Conservation (phyloP, 768 basidiomycete species). For the Mycena capillaripes region DNA sequence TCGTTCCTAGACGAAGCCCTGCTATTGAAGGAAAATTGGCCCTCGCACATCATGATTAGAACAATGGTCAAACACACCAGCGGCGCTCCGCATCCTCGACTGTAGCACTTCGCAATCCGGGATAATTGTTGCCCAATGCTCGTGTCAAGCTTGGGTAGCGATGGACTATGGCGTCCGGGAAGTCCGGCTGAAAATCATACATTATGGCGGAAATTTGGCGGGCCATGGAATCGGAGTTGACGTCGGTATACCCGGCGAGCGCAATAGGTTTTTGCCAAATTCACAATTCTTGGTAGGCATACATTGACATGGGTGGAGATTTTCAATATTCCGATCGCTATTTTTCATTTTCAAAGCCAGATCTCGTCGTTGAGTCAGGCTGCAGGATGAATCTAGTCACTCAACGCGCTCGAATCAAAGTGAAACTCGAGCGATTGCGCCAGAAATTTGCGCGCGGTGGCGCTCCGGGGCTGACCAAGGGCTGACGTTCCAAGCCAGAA, state of each 20-base stretch:
- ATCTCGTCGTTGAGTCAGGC: neutral
- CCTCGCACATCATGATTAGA: neutral
- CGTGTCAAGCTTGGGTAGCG: conserved; percentile 23
- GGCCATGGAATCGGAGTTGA: neutral
- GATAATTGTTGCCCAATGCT: conserved; percentile 18
- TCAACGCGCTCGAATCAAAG: neutral
- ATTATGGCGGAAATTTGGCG: neutral
- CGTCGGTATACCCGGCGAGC: neutral
- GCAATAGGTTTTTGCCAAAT: too few species aligned
- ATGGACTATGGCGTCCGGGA: neutral
- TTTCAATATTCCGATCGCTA: neutral
- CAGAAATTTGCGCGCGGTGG: neutral
- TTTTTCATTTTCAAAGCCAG: neutral
- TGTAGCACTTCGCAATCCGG: neutral
- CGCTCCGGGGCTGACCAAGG: neutral
- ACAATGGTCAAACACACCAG: neutral
- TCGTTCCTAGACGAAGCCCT: neutral
- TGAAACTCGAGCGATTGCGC: neutral
- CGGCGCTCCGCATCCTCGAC: neutral
- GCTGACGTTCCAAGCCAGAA: conserved; percentile 3
- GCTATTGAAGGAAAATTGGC: neutral
- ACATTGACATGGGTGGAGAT: neutral
- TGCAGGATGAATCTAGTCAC: neutral
- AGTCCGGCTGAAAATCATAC: conserved; percentile 4
- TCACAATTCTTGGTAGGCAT: neutral